Evolutionary conservation across 805 yeast genomes (phyloP), one percentile per base, ranked within the genome.

Genomic region (Tetrapisispora nanseiensis): DNA sequence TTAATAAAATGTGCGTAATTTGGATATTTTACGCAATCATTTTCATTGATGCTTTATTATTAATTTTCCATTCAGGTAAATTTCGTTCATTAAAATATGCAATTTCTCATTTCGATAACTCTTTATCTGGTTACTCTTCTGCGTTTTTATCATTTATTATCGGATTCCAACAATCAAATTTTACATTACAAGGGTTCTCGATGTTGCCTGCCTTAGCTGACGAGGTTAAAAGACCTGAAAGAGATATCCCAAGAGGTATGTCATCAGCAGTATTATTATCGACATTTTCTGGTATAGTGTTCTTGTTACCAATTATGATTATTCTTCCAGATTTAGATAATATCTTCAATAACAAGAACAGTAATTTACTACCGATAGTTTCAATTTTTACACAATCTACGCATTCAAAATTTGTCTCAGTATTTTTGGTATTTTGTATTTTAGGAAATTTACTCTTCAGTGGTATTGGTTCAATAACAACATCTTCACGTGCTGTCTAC

Each of bases 161-260:
- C 34, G 92, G 92, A 0, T 72, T 85, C 44, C 87, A 82, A 60
- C 82, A 84, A 47, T 78, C 87, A 1, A 78, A 83, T 26, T 82
- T 82, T 61, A 83, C 90, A 19, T 68, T 84, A 55, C 85, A 84
- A 46, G 95, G 92, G 0, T 85, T 82, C 59, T 90, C 90, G 22
- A 78, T 84, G 75, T 67, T 85, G 22, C 83, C 86, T 16, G 79
- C 90, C 6, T 74, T 85, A 68, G 78, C 87, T 37, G 95, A 85
- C 53, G 95, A 85, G 61, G 92, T 85, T 13, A 73, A 78, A 47
- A 68, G 68, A 19, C 90, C 95, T 0, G 92, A 85, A 55, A 72
- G 66, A 43, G 79, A 77, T 40, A 80, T 85, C 52, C 87, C 95
- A 13, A 72, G 73, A 49, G 92, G 92, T 5, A 76, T 85, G 55